A percentile compares a stretch with the other conserved stretches of the same genome.
Evolutionary conservation across 169 alveolate genomes (phyloP).

Genomic region (Eimeria maxima): DNA sequence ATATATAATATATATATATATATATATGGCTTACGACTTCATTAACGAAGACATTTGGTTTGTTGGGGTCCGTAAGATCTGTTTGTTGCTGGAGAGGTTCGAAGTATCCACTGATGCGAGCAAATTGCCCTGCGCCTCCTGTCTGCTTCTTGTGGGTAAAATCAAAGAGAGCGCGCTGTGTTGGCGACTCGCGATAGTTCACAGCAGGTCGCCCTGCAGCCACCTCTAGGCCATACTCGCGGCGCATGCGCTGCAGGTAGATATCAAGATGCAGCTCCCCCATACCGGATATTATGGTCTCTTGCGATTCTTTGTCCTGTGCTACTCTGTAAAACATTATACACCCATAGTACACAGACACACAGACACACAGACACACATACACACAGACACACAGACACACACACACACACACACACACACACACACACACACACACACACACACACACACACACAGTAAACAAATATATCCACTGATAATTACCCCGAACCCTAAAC

Average conservation of each 20-base stretch:
- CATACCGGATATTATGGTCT: conserved; percentile 96
- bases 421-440: too few species aligned
- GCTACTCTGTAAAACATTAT: conserved; percentile 92
- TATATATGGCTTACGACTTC: conserved; percentile 70
- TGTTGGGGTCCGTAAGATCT: conserved; percentile 80
- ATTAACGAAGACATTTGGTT: conserved; percentile 80
- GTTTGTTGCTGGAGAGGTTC: conserved; percentile 92
- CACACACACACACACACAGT: too few species aligned
- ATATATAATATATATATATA: too few species aligned
- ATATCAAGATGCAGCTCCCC: conserved; percentile 97
- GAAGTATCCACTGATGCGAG: conserved; percentile 94
- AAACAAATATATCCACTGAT: too few species aligned
- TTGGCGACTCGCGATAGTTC: conserved; percentile 89
- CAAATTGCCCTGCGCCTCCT: conserved; percentile 99
- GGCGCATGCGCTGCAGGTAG: conserved; percentile 96
- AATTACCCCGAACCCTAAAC: too few species aligned
- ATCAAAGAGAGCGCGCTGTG: conserved; percentile 89
- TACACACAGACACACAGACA: neutral
- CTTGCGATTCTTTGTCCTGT: conserved; percentile 95
- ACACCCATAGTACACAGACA: too few species aligned
- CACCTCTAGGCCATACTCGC: conserved; percentile 95
- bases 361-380: neutral
- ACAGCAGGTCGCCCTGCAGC: conserved; percentile 96
- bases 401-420: neutral
- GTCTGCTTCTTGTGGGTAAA: conserved; percentile 97